Evolutionary conservation across 2,329 filamentous ascomycete species (phyloP), one percentile per base, ranked within the genome.

Genomic region (Capronia americana): DNA sequence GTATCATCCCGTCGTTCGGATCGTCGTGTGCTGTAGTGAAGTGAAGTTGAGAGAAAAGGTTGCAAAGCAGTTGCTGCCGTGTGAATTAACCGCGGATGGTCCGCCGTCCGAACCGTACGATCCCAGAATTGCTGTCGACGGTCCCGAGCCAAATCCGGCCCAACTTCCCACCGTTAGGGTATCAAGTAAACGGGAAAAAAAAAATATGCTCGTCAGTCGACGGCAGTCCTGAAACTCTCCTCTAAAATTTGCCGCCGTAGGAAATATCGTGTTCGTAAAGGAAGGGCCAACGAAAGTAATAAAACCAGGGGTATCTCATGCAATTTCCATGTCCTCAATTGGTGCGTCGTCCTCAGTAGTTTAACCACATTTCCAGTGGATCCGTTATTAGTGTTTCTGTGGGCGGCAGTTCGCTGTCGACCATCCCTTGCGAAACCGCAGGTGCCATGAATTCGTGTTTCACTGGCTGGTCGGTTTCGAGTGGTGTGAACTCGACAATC

Each of bases 401-500:
- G 28, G 63, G 66, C 8, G 64, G 64, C 30, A 70, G 23, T 55
- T 69, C 71, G 28, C 69, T 67, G 58, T 73, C 72, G 26, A 71
- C 69, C 59, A 69, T 59, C 46, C 68, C 66, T 14, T 69, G 66
- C 5, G 65, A 66, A 14, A 51, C 34, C 3, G 63, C 54, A 55
- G 57, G 59, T 20, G 61, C 53, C 8, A 61, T 57, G 32, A 68
- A 65, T 62, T 72, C 69, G 24, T 70, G 66, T 32, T 73, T 72
- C 23, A 72, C 48, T 24, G 59, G 57, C 20, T 64, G 67, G 44
- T 74, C 77, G 57, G 80, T 76, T 64, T 80, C 70, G 53, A 91
- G 83, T 72, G 95, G 89, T 64, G 91, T 84, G 65, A 89, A 86
- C 72, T 90, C 87, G 50, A 86, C 86, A 44, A 85, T 81, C 90